Percentiles rank a stretch among this genome's conserved stretches.
phyloP scores from a whole-genome alignment of 495 filamentous ascomycete species.

The Daldinia bambusicola region DNA sequence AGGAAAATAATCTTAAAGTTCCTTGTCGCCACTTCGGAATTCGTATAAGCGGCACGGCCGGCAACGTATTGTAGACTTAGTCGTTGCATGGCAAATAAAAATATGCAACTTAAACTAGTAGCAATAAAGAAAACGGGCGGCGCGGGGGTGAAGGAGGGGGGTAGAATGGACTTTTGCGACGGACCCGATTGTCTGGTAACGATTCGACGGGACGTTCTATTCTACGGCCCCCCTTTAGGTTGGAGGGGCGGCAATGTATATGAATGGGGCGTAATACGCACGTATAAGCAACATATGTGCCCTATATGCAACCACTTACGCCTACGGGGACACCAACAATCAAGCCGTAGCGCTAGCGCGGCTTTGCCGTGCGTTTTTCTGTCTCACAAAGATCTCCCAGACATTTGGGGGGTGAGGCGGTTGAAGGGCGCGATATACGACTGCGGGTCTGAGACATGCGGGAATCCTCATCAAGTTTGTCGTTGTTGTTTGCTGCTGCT shows the following conservation, averaged over 20 bases:
- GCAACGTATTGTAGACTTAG: background rate
- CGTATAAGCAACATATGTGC: slow-evolving; percentile 12
- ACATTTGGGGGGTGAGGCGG: background rate
- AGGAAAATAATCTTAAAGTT: background rate
- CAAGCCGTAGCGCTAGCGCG: slow-evolving; percentile 17
- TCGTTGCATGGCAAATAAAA: slow-evolving; percentile 6
- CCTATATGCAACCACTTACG: slow-evolving; percentile 17
- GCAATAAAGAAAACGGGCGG: background rate
- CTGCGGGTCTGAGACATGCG: slow-evolving; percentile 4
- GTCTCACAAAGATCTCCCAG: slow-evolving; percentile 25
- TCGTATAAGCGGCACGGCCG: slow-evolving; percentile 13
- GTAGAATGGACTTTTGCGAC: background rate
- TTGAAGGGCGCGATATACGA: background rate
- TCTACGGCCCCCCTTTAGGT: slow-evolving; percentile 28
- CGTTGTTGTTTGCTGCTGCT: background rate
- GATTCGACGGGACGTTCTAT: slow-evolving; percentile 30
- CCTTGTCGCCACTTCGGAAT: slow-evolving; percentile 8
- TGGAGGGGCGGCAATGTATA: slow-evolving; percentile 33
- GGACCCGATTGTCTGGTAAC: slow-evolving; percentile 40
- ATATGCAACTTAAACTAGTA: background rate
- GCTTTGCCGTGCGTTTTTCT: slow-evolving; percentile 1
- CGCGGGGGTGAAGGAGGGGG: too few species aligned
- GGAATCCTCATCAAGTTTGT: slow-evolving; percentile 8
- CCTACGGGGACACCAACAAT: slow-evolving; percentile 24
- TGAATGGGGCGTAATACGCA: slow-evolving; percentile 38